A percentile compares a stretch with the other conserved stretches of the same genome.
Evolutionary conservation across 176 grass and related monocot species (phyloP).

Genomic region (Hyparrhenia diplandra): DNA sequence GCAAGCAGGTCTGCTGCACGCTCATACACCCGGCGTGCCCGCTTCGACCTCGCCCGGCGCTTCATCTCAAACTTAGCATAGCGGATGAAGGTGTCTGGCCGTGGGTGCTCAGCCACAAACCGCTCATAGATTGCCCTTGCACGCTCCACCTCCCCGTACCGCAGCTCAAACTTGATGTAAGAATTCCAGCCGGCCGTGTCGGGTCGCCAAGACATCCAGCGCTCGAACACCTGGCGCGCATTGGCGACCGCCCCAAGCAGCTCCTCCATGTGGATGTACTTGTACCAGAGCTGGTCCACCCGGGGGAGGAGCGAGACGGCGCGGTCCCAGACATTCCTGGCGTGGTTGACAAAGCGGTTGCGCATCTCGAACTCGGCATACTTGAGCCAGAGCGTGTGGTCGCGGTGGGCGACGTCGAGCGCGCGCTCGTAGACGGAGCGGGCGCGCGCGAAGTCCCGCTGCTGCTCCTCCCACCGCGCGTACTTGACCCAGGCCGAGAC

Average conservation of each 20-base stretch:
- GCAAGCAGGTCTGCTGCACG: conserved; percentile 53
- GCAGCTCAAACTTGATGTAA: conserved; percentile 79
- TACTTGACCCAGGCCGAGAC: conserved; percentile 78
- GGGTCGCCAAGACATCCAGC: conserved; percentile 81
- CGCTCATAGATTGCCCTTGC: conserved; percentile 64
- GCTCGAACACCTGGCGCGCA: conserved; percentile 81
- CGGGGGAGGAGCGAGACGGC: conserved; percentile 76
- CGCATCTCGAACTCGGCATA: conserved; percentile 95
- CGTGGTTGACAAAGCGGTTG: conserved; percentile 62
- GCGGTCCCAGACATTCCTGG: conserved; percentile 88
- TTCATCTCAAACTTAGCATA: conserved; percentile 81
- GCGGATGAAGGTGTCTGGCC: conserved; percentile 56
- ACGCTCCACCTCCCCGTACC: conserved; percentile 66
- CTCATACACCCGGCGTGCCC: conserved; percentile 52
- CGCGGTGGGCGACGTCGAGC: conserved; percentile 61
- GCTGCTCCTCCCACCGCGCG: conserved; percentile 76
- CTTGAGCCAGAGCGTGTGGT: conserved; percentile 94
- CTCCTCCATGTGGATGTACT: conserved; percentile 97
- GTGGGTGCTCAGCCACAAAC: conserved; percentile 54
- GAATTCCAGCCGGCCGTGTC: conserved; percentile 72
- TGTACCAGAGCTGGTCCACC: conserved; percentile 89
- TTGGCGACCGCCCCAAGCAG: conserved; percentile 52
- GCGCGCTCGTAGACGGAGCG: conserved; percentile 87
- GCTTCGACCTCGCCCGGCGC: conserved; percentile 57
- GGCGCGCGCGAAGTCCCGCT: conserved; percentile 61